A percentile compares a stretch with the other conserved stretches of the same genome.
phyloP scores from a whole-genome alignment of 2,329 filamentous ascomycete genomes.

The Hirsutella minnesotensis region DNA sequence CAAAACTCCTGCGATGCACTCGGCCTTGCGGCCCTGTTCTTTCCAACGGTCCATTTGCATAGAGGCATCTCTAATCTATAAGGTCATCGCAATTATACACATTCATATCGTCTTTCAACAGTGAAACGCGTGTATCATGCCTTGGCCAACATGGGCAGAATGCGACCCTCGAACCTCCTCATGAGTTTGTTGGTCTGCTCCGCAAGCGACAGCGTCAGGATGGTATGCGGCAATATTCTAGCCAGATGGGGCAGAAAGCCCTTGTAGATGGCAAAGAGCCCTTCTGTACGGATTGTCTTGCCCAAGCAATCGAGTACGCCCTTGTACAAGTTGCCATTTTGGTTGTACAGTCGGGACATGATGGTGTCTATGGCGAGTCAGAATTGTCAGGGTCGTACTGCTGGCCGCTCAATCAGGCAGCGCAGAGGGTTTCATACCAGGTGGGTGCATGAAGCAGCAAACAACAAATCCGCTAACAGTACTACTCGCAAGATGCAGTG shows the following conservation, averaged over 20 bases:
- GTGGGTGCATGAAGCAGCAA: slow-evolving; percentile 95
- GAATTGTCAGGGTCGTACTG: neutral
- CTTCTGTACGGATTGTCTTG: slow-evolving; percentile 87
- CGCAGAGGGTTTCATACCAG: slow-evolving; percentile 42
- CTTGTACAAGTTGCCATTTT: slow-evolving; percentile 92
- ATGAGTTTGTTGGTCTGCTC: slow-evolving; percentile 96
- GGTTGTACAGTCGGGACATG: slow-evolving; percentile 98
- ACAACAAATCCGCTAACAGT: slow-evolving; percentile 90
- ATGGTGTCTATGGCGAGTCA: slow-evolving; percentile 59
- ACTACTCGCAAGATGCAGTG: slow-evolving; percentile 79
- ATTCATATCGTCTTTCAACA: too few species aligned
- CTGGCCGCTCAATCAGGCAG: neutral
- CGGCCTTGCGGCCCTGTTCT: too few species aligned
- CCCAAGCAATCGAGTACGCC: slow-evolving; percentile 84
- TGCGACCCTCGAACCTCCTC: slow-evolving; percentile 56
- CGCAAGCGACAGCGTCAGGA: slow-evolving; percentile 81
- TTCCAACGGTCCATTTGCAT: too few species aligned
- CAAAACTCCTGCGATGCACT: too few species aligned
- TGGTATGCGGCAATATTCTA: slow-evolving; percentile 88
- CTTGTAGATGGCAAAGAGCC: slow-evolving; percentile 89
- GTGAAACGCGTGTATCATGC: neutral
- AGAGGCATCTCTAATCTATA: too few species aligned
- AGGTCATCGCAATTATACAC: too few species aligned
- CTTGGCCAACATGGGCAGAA: slow-evolving; percentile 32
- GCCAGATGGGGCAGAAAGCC: slow-evolving; percentile 92